phyloP scores from a whole-genome alignment of 805 yeast genomes.

The Nakazawaea ambrosiae region DNA sequence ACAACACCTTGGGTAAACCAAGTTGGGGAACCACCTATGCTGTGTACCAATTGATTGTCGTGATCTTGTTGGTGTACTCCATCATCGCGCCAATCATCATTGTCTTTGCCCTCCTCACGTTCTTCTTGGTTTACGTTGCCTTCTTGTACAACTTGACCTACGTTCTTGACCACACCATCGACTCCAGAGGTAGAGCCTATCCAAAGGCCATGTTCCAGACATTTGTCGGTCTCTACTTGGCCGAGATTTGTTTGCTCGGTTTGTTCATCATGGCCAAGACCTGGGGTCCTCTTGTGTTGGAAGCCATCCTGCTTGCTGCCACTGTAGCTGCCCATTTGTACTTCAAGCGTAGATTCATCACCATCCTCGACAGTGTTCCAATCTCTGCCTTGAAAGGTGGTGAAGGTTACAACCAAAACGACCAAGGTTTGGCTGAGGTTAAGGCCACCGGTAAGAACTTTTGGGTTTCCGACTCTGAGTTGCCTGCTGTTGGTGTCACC shows the following conservation, averaged over 20 bases:
- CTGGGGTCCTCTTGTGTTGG: constrained; percentile 74
- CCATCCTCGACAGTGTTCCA: constrained; percentile 64
- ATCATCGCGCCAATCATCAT: constrained; percentile 71
- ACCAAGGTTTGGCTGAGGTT: constrained; percentile 59
- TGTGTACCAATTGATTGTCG: constrained; percentile 62
- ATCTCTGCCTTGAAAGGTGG: constrained; percentile 49
- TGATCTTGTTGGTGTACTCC: constrained; percentile 68
- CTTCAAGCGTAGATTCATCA: constrained; percentile 51
- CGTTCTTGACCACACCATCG: constrained; percentile 53
- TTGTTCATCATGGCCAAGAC: constrained; percentile 70
- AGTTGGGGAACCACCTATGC: constrained; percentile 85
- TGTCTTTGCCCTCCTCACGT: constrained; percentile 57
- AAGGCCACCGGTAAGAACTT: constrained; percentile 39
- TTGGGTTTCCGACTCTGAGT: constrained; percentile 35
- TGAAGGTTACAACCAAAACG: constrained; percentile 52
- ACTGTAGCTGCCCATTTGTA: constrained; percentile 56
- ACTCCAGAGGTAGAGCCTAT: constrained; percentile 67
- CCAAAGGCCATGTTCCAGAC: constrained; percentile 67
- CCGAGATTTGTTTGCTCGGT: constrained; percentile 63
- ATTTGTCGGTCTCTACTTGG: constrained; percentile 65
- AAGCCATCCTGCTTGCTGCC: constrained; percentile 48
- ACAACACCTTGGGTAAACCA: constrained; percentile 54
- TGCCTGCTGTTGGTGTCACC: constrained; percentile 5
- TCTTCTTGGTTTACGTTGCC: constrained; percentile 52
- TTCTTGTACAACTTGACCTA: constrained; percentile 56